Base-by-base conservation (phyloP, 495 filamentous ascomycete species). In the Penicillium psychrofluorescens region DNA sequence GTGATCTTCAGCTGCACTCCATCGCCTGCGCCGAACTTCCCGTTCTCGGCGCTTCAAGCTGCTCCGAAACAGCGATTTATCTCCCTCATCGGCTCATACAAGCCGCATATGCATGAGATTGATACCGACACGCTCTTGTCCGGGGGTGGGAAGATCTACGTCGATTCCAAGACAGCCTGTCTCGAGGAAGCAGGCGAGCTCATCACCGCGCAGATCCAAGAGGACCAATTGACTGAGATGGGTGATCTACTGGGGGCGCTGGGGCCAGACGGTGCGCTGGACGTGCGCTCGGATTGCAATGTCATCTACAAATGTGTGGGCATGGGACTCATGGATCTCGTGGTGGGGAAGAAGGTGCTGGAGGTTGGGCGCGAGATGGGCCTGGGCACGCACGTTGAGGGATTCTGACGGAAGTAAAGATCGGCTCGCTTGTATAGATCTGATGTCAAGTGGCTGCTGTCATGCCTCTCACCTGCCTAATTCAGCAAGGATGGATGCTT, bases 111-210 rank as follows among this genome's bases (percentile, higher is more conserved):
- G 92, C 70, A 81, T 40, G 92, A 98, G 62, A 55, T 98, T 33
- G 86, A 91, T 33, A 74, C 74, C 0, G 83, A 84, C 36, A 76
- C 95, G 12, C 60, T 98, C 2, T 78, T 86, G 30, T 86, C 85
- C 2, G 70, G 73, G 2, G 84, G 86, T 2, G 84, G 85, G 0
- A 82, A 77, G 11, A 71, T 92, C 32, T 76, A 95, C 29, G 91
- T 96, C 12, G 91, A 97, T 58, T 87, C 82, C 2, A 70, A 84
- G 15, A 77, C 85, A 29, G 86, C 84, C 10, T 91, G 86, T 56
- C 53, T 95, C 49, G 78, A 81, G 55, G 90, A 96, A 56, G 83
- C 90, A 0, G 92, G 92, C 2, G 92, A 98, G 71, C 64, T 98
- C 42, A 88, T 91, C 31, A 76, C 82, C 49, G 88, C 86, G 0